These are phyloP conservation scores for Acanthamoeba castellanii DNA, from an alignment of 208 protist species.

Conservation along the genomic window DNA sequence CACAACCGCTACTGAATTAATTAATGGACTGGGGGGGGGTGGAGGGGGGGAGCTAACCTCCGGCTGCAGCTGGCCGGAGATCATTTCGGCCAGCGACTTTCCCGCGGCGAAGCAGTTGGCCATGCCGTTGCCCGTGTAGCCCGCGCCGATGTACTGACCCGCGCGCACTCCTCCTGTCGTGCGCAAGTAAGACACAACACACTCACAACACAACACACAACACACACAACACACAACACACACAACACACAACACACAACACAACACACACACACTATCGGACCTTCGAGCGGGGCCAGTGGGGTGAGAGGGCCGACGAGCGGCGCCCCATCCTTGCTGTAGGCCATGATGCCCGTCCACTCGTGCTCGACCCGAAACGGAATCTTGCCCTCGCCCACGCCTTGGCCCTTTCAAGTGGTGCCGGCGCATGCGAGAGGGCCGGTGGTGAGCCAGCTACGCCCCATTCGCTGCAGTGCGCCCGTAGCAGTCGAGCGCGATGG, in stretches of 20 bases:
- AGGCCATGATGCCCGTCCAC: slow-evolving; percentile 68
- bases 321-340: not conserved
- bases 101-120: slow-evolving; percentile 3
- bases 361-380: slow-evolving; percentile 33
- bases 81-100: not conserved
- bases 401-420: not conserved
- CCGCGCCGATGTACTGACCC: slow-evolving; percentile 36
- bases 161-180: not conserved
- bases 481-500: not conserved
- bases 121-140: slow-evolving; percentile 59
- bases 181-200: not conserved
- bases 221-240: not conserved
- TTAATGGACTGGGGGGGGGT: not conserved
- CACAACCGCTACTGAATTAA: no score
- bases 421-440: no score
- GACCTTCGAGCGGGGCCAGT: not conserved
- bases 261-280: not conserved
- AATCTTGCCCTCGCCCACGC: not conserved
- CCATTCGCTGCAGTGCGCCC: not conserved
- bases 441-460: not conserved
- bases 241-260: not conserved
- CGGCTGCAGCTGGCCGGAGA: not conserved
- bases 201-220: not conserved
- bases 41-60: not conserved
- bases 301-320: slow-evolving; percentile 36